These are phyloP conservation scores for Psilocybe cyanescens DNA, from an alignment of 768 basidiomycete genomes.

Conservation along the genomic window DNA sequence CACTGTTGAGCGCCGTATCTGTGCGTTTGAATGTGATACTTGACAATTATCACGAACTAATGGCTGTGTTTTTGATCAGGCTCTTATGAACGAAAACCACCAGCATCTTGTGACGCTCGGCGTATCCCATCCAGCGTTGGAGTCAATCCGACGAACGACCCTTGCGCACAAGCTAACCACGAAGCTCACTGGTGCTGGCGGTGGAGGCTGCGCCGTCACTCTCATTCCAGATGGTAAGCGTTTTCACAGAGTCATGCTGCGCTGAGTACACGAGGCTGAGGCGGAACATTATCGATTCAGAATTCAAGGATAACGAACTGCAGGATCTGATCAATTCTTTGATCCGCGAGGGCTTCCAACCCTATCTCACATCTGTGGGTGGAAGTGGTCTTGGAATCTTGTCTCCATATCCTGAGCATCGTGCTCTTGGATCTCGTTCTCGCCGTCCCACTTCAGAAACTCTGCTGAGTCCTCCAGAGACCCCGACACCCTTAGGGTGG, in stretches of 20 bases:
- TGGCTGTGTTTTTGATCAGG: constrained; percentile 43
- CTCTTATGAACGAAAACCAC: constrained; percentile 90
- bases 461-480: constrained; percentile 52
- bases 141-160: constrained; percentile 72
- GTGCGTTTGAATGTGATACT: constrained; percentile 47
- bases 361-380: constrained; percentile 92
- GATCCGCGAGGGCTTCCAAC: constrained; percentile 66
- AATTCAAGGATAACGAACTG: constrained; percentile 66
- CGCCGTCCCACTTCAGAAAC: constrained; percentile 19
- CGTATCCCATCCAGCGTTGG: constrained; percentile 90
- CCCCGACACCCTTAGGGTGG: constrained; percentile 38
- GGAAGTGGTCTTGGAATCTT: constrained; percentile 91
- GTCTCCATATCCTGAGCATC: constrained; percentile 57
- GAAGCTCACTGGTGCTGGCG: constrained; percentile 98
- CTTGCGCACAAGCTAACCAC: constrained; percentile 75
- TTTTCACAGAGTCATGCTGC: constrained; percentile 1
- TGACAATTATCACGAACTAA: constrained; percentile 4
- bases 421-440: constrained; percentile 33
- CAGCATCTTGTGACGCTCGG: constrained; percentile 79
- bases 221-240: constrained; percentile 89
- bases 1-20: constrained; percentile 68
- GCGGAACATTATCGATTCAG: constrained; percentile 44
- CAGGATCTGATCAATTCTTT: constrained; percentile 63
- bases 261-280: constrained; percentile 23
- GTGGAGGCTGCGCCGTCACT: constrained; percentile 97